phyloP scores from a whole-genome alignment of 495 filamentous ascomycete genomes.

The Hyphodiscus hymeniophilus region DNA sequence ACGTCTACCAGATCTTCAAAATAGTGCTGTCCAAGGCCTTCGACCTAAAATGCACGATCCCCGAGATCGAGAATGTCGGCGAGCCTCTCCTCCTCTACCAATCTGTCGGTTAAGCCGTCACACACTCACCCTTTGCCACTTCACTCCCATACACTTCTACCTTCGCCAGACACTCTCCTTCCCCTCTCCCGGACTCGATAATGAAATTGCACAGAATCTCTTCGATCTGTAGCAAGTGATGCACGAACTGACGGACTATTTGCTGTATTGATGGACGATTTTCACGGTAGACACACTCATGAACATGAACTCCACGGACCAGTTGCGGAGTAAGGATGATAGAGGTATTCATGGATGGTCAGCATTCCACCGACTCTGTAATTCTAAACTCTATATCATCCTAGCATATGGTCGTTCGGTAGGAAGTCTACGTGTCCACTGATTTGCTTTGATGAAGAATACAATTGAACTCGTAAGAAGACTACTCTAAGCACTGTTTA shows the following conservation, averaged over 20 bases:
- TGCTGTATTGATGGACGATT: too few relatives aligned
- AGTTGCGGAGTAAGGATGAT: too few relatives aligned
- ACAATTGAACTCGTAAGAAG: neutral
- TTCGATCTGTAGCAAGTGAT: too few relatives aligned
- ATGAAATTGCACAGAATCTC: too few relatives aligned
- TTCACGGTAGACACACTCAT: too few relatives aligned
- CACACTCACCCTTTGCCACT: neutral
- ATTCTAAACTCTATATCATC: neutral
- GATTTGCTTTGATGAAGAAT: neutral
- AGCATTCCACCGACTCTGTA: neutral
- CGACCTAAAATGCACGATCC: conserved; percentile 97
- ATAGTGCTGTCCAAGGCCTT: conserved; percentile 98
- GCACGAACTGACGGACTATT: too few relatives aligned
- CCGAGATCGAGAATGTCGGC: conserved; percentile 94
- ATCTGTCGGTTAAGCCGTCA: conserved; percentile 38
- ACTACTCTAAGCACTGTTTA: conserved; percentile 1
- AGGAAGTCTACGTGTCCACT: conserved; percentile 8
- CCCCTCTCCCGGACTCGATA: too few relatives aligned
- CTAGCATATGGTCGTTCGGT: conserved; percentile 11
- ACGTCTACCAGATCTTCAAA: conserved; percentile 79
- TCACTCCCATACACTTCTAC: neutral
- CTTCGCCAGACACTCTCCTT: neutral
- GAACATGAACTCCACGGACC: too few relatives aligned
- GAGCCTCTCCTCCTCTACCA: conserved; percentile 95
- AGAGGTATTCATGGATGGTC: too few relatives aligned